Base-by-base conservation (phyloP, 441 rosid genomes). In the Pelargonium fulgidum region DNA sequence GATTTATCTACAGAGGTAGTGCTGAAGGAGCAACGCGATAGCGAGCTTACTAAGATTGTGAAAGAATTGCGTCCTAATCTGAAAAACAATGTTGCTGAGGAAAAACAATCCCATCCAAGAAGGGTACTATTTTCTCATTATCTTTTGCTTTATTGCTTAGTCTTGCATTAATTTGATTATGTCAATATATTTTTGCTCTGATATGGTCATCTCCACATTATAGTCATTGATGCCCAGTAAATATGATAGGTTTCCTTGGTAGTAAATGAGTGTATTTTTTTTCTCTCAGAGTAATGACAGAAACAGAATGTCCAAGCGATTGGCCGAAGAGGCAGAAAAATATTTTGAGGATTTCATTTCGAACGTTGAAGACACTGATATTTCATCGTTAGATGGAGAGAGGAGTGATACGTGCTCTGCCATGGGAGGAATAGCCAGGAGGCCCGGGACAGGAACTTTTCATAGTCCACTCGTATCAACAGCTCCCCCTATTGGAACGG, bases 311-410 rank as follows among this genome's bases (percentile, higher is more conserved):
- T 87, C 96, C 64, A 80, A 68, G 81, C 69, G 86, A 64, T 85
- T 93, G 79, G 84, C 91, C 11, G 93, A 89, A 45, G 97, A 91
- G 73, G 97, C 97, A n/a, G 97, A 89, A 76, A 88, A 85, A 76
- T 91, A 81, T 78, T 81, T 93, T 3, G 93, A 89, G 75, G 96
- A 91, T 70, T 91, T 93, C 83, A 85, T 93, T 73, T 89, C 86
- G 1, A 93, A 84, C 76, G 84, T 93, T 54, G 97, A 93, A 79
- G 97, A 93, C 77, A 89, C 96, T 0, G 99, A 93, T 79, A 87
- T 93, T 54, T 93, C 97, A 47, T 93, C 99, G 3, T 59, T 93
- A 54, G 99, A 93, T 62, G 99, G 95, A 69, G 97, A 91, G 78
- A 82, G 88, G 75, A 91, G 96, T 66, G 99, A 93, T 68, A 85